A percentile compares a stretch with the other conserved stretches of the same genome.
These are phyloP conservation scores for Platanthera guangdongensis DNA, from an alignment of 106 monocot genomes.

Conservation along the genomic window DNA sequence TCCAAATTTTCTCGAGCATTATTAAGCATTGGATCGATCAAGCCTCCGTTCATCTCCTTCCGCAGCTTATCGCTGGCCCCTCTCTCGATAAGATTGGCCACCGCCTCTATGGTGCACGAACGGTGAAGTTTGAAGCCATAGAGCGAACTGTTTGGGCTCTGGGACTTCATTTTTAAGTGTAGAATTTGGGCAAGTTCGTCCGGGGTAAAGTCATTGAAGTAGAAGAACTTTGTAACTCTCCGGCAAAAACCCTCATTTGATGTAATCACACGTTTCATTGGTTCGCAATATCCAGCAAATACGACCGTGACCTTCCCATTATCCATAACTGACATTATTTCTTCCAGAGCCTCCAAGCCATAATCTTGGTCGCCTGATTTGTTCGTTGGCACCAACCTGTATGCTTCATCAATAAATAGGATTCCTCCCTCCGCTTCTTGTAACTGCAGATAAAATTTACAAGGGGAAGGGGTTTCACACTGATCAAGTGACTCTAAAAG, in stretches of 20 bases:
- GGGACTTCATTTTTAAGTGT: constrained; percentile 59
- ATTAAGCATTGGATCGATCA: constrained; percentile 64
- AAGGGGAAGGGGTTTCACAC: not conserved
- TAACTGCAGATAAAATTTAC: constrained; percentile 32
- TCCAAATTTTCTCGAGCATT: constrained; percentile 90
- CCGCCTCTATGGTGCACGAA: constrained; percentile 43
- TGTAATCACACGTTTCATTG: constrained; percentile 82
- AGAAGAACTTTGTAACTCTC: constrained; percentile 86
- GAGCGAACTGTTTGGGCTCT: constrained; percentile 30
- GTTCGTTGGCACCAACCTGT: constrained; percentile 87
- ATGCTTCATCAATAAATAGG: constrained; percentile 93
- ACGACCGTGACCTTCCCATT: constrained; percentile 73
- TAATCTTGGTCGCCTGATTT: constrained; percentile 94
- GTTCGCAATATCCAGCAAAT: constrained; percentile 88
- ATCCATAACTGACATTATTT: constrained; percentile 98
- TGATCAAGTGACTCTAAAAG: not conserved
- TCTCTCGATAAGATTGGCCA: constrained; percentile 35
- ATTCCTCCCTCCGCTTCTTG: constrained; percentile 93
- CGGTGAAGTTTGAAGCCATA: constrained; percentile 84
- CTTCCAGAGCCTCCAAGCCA: constrained; percentile 88
- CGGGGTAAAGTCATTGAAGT: constrained; percentile 71
- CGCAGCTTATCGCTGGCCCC: constrained; percentile 51
- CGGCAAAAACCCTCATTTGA: constrained; percentile 93
- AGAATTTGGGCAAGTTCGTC: constrained; percentile 70
- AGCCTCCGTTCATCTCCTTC: constrained; percentile 80